phyloP scores from a whole-genome alignment of 2,329 filamentous ascomycete species.

The Exophiala spinifera region DNA sequence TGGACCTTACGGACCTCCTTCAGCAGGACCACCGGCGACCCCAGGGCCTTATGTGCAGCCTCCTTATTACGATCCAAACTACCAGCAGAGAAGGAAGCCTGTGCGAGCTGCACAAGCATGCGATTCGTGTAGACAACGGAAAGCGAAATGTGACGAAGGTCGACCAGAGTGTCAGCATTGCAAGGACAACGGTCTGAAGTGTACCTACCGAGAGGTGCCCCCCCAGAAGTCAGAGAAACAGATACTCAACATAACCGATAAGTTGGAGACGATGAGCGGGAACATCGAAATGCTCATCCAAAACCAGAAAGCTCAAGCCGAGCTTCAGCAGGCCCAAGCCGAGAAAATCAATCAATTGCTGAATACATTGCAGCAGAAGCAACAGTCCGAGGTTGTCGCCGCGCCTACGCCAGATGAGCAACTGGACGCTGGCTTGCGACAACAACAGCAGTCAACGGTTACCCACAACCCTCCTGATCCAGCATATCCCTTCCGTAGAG shows the following conservation, averaged over 20 bases:
- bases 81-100: slow-evolving; percentile 23
- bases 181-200: slow-evolving; percentile 77
- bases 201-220: slow-evolving; percentile 85
- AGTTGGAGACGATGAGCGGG: slow-evolving; percentile 23
- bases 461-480: neutral
- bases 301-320: slow-evolving; percentile 12
- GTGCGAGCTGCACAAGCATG: slow-evolving; percentile 63
- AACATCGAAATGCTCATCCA: slow-evolving; percentile 18
- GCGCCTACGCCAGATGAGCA: slow-evolving; percentile 4
- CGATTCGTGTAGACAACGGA: slow-evolving; percentile 80
- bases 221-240: slow-evolving; percentile 72
- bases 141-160: slow-evolving; percentile 88
- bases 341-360: slow-evolving; percentile 14
- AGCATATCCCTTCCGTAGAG: slow-evolving; percentile 12
- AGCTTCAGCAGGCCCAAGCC: slow-evolving; percentile 8
- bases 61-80: slow-evolving; percentile 7
- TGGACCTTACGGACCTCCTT: slow-evolving; percentile 23
- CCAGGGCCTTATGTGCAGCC: slow-evolving; percentile 13
- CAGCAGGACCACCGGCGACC: slow-evolving; percentile 23
- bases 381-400: slow-evolving; percentile 4
- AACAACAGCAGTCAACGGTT: slow-evolving; percentile 7
- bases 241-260: slow-evolving; percentile 25
- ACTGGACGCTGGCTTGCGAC: neutral
- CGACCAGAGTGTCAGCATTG: slow-evolving; percentile 80
- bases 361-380: neutral